These are phyloP conservation scores for Penicillium tannophilum DNA, from an alignment of 495 filamentous ascomycete genomes.

Conservation along the genomic window DNA sequence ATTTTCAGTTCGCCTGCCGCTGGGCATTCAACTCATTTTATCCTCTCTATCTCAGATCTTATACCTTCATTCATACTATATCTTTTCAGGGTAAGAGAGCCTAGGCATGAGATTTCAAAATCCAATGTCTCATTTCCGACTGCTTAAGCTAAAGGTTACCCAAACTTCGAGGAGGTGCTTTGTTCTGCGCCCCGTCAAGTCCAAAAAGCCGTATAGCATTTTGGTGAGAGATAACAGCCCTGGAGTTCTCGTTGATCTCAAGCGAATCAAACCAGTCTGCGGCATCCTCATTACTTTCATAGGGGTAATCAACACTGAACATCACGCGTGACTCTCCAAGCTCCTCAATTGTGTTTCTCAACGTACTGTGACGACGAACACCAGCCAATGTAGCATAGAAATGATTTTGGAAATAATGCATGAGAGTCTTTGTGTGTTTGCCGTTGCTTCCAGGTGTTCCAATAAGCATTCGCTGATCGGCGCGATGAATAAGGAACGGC, in stretches of 20 bases:
- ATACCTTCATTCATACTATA: no score
- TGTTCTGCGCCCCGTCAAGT: not conserved
- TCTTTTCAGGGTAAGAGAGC: no score
- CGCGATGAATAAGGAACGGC: not conserved
- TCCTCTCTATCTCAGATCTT: no score
- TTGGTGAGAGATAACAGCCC: not conserved
- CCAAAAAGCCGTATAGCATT: not conserved
- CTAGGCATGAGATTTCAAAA: no score
- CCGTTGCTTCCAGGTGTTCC: not conserved
- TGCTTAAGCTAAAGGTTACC: no score
- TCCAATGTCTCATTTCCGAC: no score
- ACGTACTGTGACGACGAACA: not conserved
- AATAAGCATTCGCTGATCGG: not conserved
- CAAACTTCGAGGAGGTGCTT: no score
- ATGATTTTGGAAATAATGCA: not conserved
- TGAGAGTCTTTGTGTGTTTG: not conserved
- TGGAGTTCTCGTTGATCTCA: not conserved
- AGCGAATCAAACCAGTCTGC: not conserved
- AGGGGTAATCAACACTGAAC: not conserved
- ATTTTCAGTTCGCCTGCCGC: no score
- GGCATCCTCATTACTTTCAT: not conserved
- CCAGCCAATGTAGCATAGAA: not conserved
- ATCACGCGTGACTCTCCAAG: not conserved
- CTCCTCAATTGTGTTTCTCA: not conserved
- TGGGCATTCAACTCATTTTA: no score